Evolutionary conservation across 306 rosid species (phyloP), one percentile per base, ranked within the genome.

Genomic region (Castanopsis chinensis): DNA sequence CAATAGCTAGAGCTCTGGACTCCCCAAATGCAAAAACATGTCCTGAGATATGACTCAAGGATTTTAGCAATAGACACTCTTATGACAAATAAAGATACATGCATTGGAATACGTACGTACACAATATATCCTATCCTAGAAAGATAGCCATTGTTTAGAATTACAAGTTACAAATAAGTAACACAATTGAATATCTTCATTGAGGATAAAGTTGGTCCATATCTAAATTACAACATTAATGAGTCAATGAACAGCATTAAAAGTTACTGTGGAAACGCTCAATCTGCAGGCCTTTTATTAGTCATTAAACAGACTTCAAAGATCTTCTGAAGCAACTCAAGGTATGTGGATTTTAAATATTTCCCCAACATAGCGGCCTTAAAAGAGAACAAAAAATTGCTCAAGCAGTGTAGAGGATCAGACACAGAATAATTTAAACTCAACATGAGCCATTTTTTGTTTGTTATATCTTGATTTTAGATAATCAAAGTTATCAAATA

Each of bases 11-110:
- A 84, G 92, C 89, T 84, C 98, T 87, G 21, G 98, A 91, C 85
- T 95, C 99, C 76, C 99, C 99, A 83, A 95, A 95, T 76, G 99
- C 98, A 82, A 95, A 95, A 85, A 95, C 96, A 81, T 95, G 99
- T 69, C 99, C 99, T 95, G 89, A 77, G 71, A 83, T 45, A 80
- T 71, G 75, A 79, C 57, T 78, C 76, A 52, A 71, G 71, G 76
- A 33, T 41, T 61, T 90, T 75, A 85, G 83, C 75, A 80, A 64
- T 64, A 33, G 25, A 67, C 17, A 4, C 10, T 59, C 67, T 23
- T 6, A 33, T 33, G 27, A 67, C 6, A 4, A 67, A 35, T 4
- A 35, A 19, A 5, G 51, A 67, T 33, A 30, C 52, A 67, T 35
- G 72, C 23, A 35, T 33, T 19, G 15, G 25, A 5, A 19, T 33